Percentiles rank a stretch among this genome's conserved stretches.
Conservation (phyloP, 371 early-diverging fungal species). For the Umbelopsis sp. region DNA sequence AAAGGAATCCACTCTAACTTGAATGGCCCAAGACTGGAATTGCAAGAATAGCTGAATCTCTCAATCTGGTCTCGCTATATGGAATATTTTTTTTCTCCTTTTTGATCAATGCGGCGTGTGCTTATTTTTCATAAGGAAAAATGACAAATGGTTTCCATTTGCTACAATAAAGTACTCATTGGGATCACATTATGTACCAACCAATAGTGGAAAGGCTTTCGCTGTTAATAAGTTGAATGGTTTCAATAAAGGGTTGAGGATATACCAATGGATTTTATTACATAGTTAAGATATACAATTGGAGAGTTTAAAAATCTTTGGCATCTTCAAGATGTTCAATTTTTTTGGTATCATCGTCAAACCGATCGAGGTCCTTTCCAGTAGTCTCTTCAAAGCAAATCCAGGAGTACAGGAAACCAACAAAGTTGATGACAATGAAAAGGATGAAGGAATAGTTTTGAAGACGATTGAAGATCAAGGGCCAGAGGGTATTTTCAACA, state of each 20-base stretch:
- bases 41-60: background rate
- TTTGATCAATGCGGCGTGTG: too few species aligned
- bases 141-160: too few species aligned
- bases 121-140: too few species aligned
- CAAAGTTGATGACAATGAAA: slow-evolving; percentile 25
- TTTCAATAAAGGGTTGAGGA: background rate
- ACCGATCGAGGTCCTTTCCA: slow-evolving; percentile 39
- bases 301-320: background rate
- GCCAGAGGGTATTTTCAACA: slow-evolving; percentile 33
- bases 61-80: too few species aligned
- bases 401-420: slow-evolving; percentile 16
- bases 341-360: slow-evolving; percentile 16
- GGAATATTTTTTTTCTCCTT: too few species aligned
- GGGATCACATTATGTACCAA: too few species aligned
- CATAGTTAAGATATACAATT: background rate
- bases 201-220: too few species aligned
- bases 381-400: slow-evolving; percentile 38
- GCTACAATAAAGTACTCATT: too few species aligned
- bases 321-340: slow-evolving; percentile 6
- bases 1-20: background rate
- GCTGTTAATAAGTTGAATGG: too few species aligned
- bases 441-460: slow-evolving; percentile 55
- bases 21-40: background rate
- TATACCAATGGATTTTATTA: background rate
- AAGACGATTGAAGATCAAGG: slow-evolving; percentile 38